Evolutionary conservation across 345 rosid genomes (phyloP).

Genomic region (Anacardium occidentale): DNA sequence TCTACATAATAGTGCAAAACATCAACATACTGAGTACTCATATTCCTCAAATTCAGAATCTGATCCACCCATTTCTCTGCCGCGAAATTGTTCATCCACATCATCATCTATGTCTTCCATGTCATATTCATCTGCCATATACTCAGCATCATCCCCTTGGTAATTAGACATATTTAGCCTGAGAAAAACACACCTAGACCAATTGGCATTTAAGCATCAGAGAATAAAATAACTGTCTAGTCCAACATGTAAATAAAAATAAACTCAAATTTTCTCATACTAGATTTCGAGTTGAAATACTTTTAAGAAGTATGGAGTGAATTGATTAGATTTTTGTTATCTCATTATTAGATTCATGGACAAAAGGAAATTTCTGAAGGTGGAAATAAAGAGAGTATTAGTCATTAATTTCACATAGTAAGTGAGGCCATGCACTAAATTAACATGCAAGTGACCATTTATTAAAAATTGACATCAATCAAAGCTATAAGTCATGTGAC

Average conservation of each 20-base stretch:
- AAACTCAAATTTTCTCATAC: background rate
- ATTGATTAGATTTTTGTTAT: background rate
- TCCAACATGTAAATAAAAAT: background rate
- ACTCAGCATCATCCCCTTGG: constrained; percentile 57
- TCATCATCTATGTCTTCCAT: constrained; percentile 66
- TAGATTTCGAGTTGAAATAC: background rate
- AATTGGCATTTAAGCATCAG: constrained; percentile 5
- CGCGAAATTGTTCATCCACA: constrained; percentile 51
- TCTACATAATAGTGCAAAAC: background rate
- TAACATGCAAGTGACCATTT: background rate
- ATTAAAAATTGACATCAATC: background rate
- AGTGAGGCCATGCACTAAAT: background rate
- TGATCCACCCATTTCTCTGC: constrained; percentile 48
- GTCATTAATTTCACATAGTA: background rate
- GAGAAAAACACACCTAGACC: constrained; percentile 23
- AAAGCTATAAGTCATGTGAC: background rate
- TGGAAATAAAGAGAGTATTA: background rate
- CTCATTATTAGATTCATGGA: background rate
- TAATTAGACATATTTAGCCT: constrained; percentile 48
- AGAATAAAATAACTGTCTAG: constrained; percentile 21
- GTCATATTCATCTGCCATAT: constrained; percentile 63
- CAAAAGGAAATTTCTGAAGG: background rate
- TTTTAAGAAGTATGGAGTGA: background rate
- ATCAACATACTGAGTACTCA: constrained; percentile 45
- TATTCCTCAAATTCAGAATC: constrained; percentile 72